Conservation (phyloP, 2,329 filamentous ascomycete species). For the Colletotrichum somersetense region DNA sequence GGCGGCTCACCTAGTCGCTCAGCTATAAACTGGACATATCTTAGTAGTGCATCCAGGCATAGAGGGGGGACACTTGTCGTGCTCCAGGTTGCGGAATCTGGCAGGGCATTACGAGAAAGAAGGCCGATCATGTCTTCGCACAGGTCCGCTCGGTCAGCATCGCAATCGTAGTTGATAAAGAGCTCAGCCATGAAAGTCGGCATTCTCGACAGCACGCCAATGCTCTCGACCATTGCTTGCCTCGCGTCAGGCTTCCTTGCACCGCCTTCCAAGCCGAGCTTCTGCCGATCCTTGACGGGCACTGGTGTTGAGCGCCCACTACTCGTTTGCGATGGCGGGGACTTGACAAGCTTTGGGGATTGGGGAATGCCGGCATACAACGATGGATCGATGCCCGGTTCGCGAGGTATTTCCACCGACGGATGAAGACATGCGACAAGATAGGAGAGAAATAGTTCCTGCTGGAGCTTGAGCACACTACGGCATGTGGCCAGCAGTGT, state of each 20-base stretch:
- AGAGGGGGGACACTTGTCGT: slow-evolving; percentile 97
- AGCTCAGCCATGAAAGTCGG: slow-evolving; percentile 95
- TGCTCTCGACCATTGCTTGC: slow-evolving; percentile 98
- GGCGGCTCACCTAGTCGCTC: slow-evolving; percentile 84
- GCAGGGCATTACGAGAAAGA: slow-evolving; percentile 92
- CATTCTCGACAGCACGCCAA: slow-evolving; percentile 91
- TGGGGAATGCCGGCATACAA: slow-evolving; percentile 95
- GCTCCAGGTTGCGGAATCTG: slow-evolving; percentile 98
- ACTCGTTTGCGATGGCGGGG: slow-evolving; percentile 75
- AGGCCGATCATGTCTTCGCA: slow-evolving; percentile 97
- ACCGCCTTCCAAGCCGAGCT: slow-evolving; percentile 91
- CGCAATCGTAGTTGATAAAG: slow-evolving; percentile 98
- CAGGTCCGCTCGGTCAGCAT: slow-evolving; percentile 89
- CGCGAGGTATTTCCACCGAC: slow-evolving; percentile 91
- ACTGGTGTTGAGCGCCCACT: slow-evolving; percentile 93
- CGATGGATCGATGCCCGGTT: slow-evolving; percentile 89
- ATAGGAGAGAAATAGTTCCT: slow-evolving; percentile 96
- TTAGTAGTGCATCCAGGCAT: slow-evolving; percentile 90
- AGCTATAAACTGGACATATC: slow-evolving; percentile 91
- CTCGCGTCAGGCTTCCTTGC: slow-evolving; percentile 92
- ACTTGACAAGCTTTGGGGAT: slow-evolving; percentile 87
- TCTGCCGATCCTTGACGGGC: slow-evolving; percentile 90
- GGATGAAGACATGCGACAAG: slow-evolving; percentile 94
- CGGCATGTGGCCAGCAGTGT: slow-evolving; percentile 93
- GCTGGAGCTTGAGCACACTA: slow-evolving; percentile 91